Evolutionary conservation across 2,329 filamentous ascomycete species (phyloP).

Genomic region (Colletotrichum brevisporum): DNA sequence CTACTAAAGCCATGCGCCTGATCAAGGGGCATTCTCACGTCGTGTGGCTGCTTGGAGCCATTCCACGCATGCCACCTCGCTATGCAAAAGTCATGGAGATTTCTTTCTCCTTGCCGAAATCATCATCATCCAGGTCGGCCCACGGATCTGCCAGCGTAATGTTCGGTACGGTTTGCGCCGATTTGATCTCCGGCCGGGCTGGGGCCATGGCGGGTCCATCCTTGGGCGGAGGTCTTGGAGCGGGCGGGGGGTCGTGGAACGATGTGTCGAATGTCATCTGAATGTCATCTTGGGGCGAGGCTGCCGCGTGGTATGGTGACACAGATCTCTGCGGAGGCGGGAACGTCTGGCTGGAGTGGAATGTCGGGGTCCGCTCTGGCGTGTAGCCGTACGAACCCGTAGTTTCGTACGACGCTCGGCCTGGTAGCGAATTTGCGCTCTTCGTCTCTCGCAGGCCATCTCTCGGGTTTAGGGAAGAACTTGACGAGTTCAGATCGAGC

Average conservation of each 20-base stretch:
- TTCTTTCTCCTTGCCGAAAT: conserved; percentile 80
- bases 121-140: conserved; percentile 78
- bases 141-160: conserved; percentile 74
- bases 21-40: not conserved
- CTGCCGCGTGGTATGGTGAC: conserved; percentile 47
- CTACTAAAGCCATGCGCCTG: conserved; percentile 13
- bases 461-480: conserved; percentile 48
- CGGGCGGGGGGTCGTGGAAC: conserved; percentile 58
- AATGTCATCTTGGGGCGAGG: conserved; percentile 63
- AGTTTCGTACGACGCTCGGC: conserved; percentile 45
- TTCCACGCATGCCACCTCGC: not conserved
- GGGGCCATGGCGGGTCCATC: conserved; percentile 47
- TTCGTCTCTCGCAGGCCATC: conserved; percentile 59
- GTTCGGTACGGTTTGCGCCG: conserved; percentile 65
- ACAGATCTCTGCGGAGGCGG: conserved; percentile 29
- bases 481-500: conserved; percentile 68
- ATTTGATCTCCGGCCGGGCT: conserved; percentile 58
- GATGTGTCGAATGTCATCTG: conserved; percentile 82
- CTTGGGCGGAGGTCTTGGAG: conserved; percentile 49
- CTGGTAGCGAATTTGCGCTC: conserved; percentile 58
- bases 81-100: conserved; percentile 88
- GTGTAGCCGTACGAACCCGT: conserved; percentile 41
- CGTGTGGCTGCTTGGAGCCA: not conserved
- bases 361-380: conserved; percentile 42
- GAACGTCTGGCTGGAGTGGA: conserved; percentile 42